Conservation (phyloP, 2,329 filamentous ascomycete genomes). For the Pseudogymnoascus sp. region DNA sequence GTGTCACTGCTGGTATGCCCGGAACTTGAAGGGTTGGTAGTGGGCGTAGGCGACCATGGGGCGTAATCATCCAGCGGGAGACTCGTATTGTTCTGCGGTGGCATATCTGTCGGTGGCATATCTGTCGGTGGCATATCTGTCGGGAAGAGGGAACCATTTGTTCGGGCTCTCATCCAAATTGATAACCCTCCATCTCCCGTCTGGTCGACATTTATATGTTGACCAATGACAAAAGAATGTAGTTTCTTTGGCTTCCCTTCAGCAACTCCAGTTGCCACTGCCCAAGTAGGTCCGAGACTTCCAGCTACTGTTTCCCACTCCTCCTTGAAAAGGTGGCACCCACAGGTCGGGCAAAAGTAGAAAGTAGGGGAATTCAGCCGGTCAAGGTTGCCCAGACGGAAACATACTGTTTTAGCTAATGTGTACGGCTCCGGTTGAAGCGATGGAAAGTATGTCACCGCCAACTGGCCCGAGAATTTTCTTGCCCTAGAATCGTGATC, state of each 20-base stretch:
- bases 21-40: conserved; percentile 10
- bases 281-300: background rate
- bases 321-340: background rate
- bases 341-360: background rate
- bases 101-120: no score
- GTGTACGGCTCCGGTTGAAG: background rate
- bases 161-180: conserved; percentile 35
- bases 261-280: background rate
- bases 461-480: background rate
- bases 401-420: background rate
- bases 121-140: no score
- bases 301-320: background rate
- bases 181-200: conserved; percentile 46
- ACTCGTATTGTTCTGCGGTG: no score
- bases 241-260: background rate
- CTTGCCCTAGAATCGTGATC: background rate
- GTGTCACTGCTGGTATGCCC: background rate
- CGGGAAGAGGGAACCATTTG: conserved; percentile 26
- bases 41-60: conserved; percentile 13
- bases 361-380: background rate
- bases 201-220: conserved; percentile 32
- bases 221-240: background rate
- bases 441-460: background rate
- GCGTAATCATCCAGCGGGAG: no score
- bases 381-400: background rate